These are phyloP conservation scores for Backusella circina DNA, from an alignment of 192 early-diverging fungal species.

Conservation along the genomic window DNA sequence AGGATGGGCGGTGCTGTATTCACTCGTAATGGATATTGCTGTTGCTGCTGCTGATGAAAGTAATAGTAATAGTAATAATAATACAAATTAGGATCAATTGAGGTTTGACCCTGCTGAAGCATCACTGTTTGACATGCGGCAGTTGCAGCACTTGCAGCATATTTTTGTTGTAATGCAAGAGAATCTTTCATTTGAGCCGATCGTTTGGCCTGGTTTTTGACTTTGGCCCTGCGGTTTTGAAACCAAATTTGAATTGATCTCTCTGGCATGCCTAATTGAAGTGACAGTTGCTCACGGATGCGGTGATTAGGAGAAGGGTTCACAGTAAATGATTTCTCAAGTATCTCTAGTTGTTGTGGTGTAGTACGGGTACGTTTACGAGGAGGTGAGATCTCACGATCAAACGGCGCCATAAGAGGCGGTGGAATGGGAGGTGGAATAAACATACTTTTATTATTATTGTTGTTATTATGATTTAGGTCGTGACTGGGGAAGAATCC, in stretches of 20 bases:
- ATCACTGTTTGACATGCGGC: slow-evolving; percentile 21
- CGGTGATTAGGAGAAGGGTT: slow-evolving; percentile 67
- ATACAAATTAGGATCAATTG: slow-evolving; percentile 25
- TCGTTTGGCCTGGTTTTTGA: slow-evolving; percentile 55
- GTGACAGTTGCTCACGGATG: slow-evolving; percentile 61
- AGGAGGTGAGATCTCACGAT: slow-evolving; percentile 10
- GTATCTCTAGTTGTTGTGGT: slow-evolving; percentile 55
- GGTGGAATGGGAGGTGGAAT: slow-evolving; percentile 2
- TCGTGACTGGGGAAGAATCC: background rate
- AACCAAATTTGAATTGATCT: slow-evolving; percentile 86
- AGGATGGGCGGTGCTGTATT: background rate
- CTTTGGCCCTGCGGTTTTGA: slow-evolving; percentile 77
- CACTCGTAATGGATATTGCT: background rate
- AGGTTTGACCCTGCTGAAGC: slow-evolving; percentile 8
- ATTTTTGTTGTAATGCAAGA: slow-evolving; percentile 15
- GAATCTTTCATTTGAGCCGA: slow-evolving; percentile 8
- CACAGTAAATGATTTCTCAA: slow-evolving; percentile 65
- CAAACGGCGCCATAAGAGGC: background rate
- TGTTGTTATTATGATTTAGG: background rate
- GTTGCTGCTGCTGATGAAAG: slow-evolving; percentile 28
- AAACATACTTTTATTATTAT: slow-evolving; percentile 6
- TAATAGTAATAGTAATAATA: slow-evolving; percentile 35
- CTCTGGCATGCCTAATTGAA: slow-evolving; percentile 64
- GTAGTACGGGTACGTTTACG: slow-evolving; percentile 68
- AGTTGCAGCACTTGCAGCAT: slow-evolving; percentile 19